A percentile compares a stretch with the other conserved stretches of the same genome.
Evolutionary conservation across 768 basidiomycete genomes (phyloP).

Genomic region (Lactifluus rugatus): DNA sequence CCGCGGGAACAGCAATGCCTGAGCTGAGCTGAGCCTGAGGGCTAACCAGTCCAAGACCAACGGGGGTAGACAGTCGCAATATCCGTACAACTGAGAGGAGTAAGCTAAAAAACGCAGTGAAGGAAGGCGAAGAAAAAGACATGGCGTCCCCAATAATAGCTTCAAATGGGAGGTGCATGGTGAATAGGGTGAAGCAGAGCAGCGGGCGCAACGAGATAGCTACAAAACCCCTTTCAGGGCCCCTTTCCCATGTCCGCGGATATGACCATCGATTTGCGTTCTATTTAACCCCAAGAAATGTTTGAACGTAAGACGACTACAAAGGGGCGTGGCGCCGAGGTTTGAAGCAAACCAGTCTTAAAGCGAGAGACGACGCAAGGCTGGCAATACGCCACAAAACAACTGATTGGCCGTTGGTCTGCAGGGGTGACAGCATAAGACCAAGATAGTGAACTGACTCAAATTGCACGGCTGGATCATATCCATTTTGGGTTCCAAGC

Average conservation of each 20-base stretch:
- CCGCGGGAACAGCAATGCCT: background rate
- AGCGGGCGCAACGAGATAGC: background rate
- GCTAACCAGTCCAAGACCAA: conserved; percentile 1
- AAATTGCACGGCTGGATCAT: background rate
- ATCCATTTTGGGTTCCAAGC: background rate
- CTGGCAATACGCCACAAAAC: background rate
- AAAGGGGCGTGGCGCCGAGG: background rate
- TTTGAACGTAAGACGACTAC: background rate
- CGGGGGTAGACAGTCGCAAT: background rate
- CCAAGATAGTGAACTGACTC: background rate
- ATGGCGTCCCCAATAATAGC: background rate
- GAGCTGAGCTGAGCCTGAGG: background rate
- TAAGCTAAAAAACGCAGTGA: background rate
- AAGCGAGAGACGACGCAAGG: background rate
- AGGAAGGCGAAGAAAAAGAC: background rate
- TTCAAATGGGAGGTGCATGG: conserved; percentile 12
- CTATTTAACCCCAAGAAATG: conserved; percentile 6
- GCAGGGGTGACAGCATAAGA: background rate
- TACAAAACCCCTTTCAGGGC: background rate
- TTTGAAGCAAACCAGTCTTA: background rate
- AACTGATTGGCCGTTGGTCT: background rate
- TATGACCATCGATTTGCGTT: background rate
- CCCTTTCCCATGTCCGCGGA: background rate
- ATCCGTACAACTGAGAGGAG: conserved; percentile 7
- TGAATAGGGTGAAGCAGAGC: background rate